phyloP scores from a whole-genome alignment of 2,329 filamentous ascomycete species.

The Trichoderma pleuroti region DNA sequence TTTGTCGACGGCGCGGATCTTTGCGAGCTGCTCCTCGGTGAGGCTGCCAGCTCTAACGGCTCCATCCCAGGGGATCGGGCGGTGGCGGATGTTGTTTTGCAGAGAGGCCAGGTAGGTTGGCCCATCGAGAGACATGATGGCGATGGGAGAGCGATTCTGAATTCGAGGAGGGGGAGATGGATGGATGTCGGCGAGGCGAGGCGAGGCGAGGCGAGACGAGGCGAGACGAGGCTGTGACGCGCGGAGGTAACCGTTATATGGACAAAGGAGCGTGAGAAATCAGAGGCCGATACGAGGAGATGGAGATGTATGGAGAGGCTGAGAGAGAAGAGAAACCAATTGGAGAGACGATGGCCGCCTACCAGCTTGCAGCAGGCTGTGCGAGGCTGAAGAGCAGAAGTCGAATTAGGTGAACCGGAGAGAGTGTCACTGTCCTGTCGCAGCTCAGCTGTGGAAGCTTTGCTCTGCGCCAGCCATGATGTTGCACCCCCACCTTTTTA shows the following conservation, averaged over 20 bases:
- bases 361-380: constrained; percentile 6
- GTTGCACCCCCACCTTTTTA: constrained; percentile 15
- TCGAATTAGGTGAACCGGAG: constrained; percentile 7
- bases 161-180: background rate
- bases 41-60: constrained; percentile 90
- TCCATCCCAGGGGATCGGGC: constrained; percentile 97
- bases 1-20: constrained; percentile 96
- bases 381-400: constrained; percentile 15
- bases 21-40: constrained; percentile 88
- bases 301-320: background rate
- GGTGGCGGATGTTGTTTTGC: constrained; percentile 94
- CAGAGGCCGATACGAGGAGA: background rate
- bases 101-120: constrained; percentile 81
- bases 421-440: constrained; percentile 20
- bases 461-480: constrained; percentile 15
- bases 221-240: constrained; percentile 23
- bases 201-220: constrained; percentile 28
- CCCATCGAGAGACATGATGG: constrained; percentile 81
- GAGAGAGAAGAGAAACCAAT: constrained; percentile 15
- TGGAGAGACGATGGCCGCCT: constrained; percentile 18
- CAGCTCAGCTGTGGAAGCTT: constrained; percentile 19
- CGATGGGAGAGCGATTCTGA: constrained; percentile 20
- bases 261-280: background rate
- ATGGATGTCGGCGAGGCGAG: constrained; percentile 24
- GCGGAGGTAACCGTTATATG: background rate